Percentiles rank a stretch among this genome's conserved stretches.
These are phyloP conservation scores for Populus ilicifolia DNA, from an alignment of 345 rosid species.

Conservation along the genomic window DNA sequence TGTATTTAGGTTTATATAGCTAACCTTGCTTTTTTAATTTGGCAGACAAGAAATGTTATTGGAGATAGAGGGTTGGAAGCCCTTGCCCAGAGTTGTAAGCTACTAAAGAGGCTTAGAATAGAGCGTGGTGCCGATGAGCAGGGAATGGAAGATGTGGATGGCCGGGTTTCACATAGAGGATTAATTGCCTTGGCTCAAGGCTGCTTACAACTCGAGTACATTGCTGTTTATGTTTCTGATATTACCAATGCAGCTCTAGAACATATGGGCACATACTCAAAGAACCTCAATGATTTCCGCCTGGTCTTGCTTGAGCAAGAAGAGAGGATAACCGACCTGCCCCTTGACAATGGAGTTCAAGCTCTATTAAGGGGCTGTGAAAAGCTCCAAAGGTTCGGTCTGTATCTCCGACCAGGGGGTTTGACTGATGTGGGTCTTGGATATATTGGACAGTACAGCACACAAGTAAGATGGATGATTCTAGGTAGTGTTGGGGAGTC, in stretches of 20 bases:
- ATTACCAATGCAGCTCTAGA: slow-evolving; percentile 71
- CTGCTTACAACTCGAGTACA: slow-evolving; percentile 65
- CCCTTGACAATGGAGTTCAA: slow-evolving; percentile 88
- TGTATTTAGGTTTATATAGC: not conserved
- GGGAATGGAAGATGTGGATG: slow-evolving; percentile 83
- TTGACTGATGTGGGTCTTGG: slow-evolving; percentile 78
- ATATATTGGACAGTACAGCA: slow-evolving; percentile 70
- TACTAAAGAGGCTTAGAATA: slow-evolving; percentile 80
- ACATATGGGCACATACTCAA: slow-evolving; percentile 55
- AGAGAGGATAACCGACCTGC: slow-evolving; percentile 70
- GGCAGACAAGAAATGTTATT: slow-evolving; percentile 90
- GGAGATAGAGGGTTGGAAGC: slow-evolving; percentile 91
- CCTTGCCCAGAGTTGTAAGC: slow-evolving; percentile 66
- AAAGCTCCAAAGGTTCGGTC: slow-evolving; percentile 71
- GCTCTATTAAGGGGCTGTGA: slow-evolving; percentile 76
- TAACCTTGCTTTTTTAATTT: slow-evolving; percentile 11
- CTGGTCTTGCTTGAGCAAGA: slow-evolving; percentile 77
- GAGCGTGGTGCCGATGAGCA: slow-evolving; percentile 91
- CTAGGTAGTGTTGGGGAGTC: slow-evolving; percentile 78
- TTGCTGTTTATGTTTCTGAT: slow-evolving; percentile 88
- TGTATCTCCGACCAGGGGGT: slow-evolving; percentile 78
- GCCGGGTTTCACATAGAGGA: slow-evolving; percentile 84
- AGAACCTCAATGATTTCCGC: slow-evolving; percentile 80
- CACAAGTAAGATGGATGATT: slow-evolving; percentile 88
- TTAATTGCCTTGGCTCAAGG: slow-evolving; percentile 79